These are phyloP conservation scores for Beta lomatogona DNA, from an alignment of 179 eudicot genomes.

Conservation along the genomic window DNA sequence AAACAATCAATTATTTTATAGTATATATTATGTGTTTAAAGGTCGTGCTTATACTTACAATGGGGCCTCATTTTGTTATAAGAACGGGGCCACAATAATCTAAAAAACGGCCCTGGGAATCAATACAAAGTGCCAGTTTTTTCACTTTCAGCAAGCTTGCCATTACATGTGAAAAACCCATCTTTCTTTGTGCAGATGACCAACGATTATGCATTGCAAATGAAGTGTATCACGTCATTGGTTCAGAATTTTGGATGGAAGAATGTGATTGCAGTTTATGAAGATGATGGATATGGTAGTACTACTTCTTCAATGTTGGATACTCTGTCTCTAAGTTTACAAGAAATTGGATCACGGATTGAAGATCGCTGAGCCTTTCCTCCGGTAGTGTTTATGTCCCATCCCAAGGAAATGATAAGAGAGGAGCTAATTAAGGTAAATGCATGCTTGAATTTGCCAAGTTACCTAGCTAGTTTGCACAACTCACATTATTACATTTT, in stretches of 20 bases:
- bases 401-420: conserved; percentile 34
- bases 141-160: conserved; percentile 28
- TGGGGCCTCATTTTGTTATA: too few relatives aligned
- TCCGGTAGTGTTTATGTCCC: conserved; percentile 28
- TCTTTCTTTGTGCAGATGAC: conserved; percentile 47
- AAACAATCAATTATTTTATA: too few relatives aligned
- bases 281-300: conserved; percentile 34
- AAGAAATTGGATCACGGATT: conserved; percentile 31
- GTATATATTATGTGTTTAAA: too few relatives aligned
- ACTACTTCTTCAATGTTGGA: conserved; percentile 37
- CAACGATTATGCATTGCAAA: conserved; percentile 10
- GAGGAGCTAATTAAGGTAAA: conserved; percentile 23
- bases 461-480: too few relatives aligned
- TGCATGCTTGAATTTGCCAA: too few relatives aligned
- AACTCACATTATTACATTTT: too few relatives aligned
- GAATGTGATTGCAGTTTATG: conserved; percentile 47
- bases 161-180: neutral
- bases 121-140: conserved; percentile 40
- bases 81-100: too few relatives aligned
- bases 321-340: conserved; percentile 37
- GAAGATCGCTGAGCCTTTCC: conserved; percentile 41
- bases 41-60: too few relatives aligned
- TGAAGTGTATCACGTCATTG: conserved; percentile 15
- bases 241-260: conserved; percentile 42
- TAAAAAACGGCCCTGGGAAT: too few relatives aligned